These are phyloP conservation scores for Phalaenopsis aphrodite DNA, from an alignment of 106 monocot species.

Conservation along the genomic window DNA sequence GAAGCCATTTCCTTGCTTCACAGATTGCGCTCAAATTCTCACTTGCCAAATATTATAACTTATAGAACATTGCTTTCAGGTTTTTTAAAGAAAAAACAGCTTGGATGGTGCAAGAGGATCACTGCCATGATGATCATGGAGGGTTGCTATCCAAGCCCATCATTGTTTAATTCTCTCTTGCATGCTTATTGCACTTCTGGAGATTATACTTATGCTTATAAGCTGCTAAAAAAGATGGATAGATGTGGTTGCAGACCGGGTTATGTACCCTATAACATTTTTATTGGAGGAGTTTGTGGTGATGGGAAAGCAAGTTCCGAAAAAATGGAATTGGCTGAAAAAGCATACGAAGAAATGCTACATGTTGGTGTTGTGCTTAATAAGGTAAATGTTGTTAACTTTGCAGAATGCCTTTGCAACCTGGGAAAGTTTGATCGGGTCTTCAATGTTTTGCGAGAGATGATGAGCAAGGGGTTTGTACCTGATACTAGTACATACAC, in stretches of 20 bases:
- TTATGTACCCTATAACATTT: constrained; percentile 83
- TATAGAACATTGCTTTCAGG: constrained; percentile 78
- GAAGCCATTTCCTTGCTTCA: constrained; percentile 88
- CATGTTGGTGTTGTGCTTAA: constrained; percentile 78
- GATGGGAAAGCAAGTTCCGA: constrained; percentile 35
- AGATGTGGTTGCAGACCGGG: constrained; percentile 54
- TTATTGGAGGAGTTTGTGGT: constrained; percentile 90
- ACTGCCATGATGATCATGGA: constrained; percentile 83
- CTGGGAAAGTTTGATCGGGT: constrained; percentile 64
- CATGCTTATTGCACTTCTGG: constrained; percentile 66
- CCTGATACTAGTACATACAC: constrained; percentile 81
- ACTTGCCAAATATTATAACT: constrained; percentile 70
- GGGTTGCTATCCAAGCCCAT: constrained; percentile 62
- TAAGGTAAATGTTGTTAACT: constrained; percentile 75
- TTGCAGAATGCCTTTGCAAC: constrained; percentile 60
- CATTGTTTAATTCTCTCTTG: constrained; percentile 81
- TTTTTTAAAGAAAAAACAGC: constrained; percentile 76
- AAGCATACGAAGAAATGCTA: constrained; percentile 76
- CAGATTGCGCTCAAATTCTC: constrained; percentile 68
- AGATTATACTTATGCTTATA: constrained; percentile 81
- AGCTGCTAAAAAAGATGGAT: constrained; percentile 74
- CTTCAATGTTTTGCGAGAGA: constrained; percentile 66
- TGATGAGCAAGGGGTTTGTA: constrained; percentile 87
- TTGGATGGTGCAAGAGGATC: constrained; percentile 96
- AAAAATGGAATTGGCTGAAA: constrained; percentile 58